Evolutionary conservation across 2,329 filamentous ascomycete species (phyloP).

Genomic region (Davidsoniella eucalypti): DNA sequence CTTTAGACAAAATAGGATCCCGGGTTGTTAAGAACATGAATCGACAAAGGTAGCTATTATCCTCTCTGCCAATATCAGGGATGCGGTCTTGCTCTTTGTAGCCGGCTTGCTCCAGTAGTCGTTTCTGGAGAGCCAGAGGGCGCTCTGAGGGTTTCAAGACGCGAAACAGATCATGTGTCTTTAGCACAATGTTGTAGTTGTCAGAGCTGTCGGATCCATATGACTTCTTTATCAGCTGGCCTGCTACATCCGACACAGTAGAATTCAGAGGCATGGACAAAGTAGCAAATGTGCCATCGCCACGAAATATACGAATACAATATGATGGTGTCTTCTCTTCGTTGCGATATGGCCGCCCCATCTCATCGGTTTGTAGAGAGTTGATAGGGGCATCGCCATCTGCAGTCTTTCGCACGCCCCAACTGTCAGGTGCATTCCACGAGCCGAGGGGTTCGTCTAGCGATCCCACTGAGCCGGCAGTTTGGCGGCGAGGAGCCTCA

Average conservation of each 20-base stretch:
- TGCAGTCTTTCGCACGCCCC: slow-evolving; percentile 66
- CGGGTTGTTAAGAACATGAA: slow-evolving; percentile 72
- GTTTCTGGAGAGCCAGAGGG: slow-evolving; percentile 81
- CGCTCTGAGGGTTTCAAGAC: slow-evolving; percentile 65
- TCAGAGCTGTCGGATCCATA: slow-evolving; percentile 78
- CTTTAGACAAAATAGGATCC: slow-evolving; percentile 41
- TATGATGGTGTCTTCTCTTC: slow-evolving; percentile 61
- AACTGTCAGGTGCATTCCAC: slow-evolving; percentile 93
- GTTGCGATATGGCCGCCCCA: neutral
- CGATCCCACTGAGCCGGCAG: slow-evolving; percentile 7
- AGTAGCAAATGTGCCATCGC: slow-evolving; percentile 86
- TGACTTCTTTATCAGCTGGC: slow-evolving; percentile 87
- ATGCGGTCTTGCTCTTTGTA: slow-evolving; percentile 76
- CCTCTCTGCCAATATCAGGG: slow-evolving; percentile 86
- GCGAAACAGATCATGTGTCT: slow-evolving; percentile 76
- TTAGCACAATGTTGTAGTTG: slow-evolving; percentile 91
- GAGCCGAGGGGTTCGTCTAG: slow-evolving; percentile 33
- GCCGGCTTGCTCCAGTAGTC: slow-evolving; percentile 75
- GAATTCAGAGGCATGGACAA: slow-evolving; percentile 71
- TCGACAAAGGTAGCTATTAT: slow-evolving; percentile 91
- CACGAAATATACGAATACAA: slow-evolving; percentile 88
- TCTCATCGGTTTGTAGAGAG: slow-evolving; percentile 39
- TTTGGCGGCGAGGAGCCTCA: slow-evolving; percentile 1
- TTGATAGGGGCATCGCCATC: slow-evolving; percentile 52
- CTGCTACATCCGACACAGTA: slow-evolving; percentile 71